A percentile compares a stretch with the other conserved stretches of the same genome.
These are phyloP conservation scores for Phytophthora ohioensis DNA, from an alignment of 352 stramenopile genomes.

Conservation along the genomic window DNA sequence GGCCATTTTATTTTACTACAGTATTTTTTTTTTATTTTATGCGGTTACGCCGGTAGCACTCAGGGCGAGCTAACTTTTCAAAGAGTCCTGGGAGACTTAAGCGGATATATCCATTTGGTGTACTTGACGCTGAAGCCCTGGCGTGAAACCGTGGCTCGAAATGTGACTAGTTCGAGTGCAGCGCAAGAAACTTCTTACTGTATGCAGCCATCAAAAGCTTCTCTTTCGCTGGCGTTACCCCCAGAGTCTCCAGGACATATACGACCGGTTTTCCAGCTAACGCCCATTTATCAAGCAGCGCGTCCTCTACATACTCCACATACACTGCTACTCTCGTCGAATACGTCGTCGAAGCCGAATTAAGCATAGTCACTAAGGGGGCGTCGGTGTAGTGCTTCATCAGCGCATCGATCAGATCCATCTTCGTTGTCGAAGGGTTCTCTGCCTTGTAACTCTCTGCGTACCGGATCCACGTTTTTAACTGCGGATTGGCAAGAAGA, in stretches of 20 bases:
- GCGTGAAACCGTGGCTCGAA: too few relatives aligned
- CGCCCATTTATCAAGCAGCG: background rate
- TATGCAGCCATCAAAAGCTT: background rate
- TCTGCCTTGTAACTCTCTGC: background rate
- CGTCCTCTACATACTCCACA: background rate
- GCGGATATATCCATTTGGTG: too few relatives aligned
- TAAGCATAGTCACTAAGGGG: background rate
- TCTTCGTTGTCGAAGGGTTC: constrained; percentile 1
- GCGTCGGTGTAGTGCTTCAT: background rate
- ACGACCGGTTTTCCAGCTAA: background rate
- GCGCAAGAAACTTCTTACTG: too few relatives aligned
- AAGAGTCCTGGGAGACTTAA: too few relatives aligned
- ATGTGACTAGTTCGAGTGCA: too few relatives aligned
- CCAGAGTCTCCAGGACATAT: background rate
- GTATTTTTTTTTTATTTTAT: too few relatives aligned
- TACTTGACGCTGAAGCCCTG: too few relatives aligned
- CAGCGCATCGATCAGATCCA: background rate
- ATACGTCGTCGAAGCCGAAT: background rate
- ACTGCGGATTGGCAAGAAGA: constrained; percentile 5
- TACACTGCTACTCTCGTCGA: too few relatives aligned
- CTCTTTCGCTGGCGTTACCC: background rate
- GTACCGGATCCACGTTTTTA: constrained; percentile 2
- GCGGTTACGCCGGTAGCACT: too few relatives aligned
- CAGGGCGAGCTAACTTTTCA: too few relatives aligned
- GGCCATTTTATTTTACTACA: too few relatives aligned